phyloP scores from a whole-genome alignment of 805 yeast genomes.

The Metschnikowia amazonensis region DNA sequence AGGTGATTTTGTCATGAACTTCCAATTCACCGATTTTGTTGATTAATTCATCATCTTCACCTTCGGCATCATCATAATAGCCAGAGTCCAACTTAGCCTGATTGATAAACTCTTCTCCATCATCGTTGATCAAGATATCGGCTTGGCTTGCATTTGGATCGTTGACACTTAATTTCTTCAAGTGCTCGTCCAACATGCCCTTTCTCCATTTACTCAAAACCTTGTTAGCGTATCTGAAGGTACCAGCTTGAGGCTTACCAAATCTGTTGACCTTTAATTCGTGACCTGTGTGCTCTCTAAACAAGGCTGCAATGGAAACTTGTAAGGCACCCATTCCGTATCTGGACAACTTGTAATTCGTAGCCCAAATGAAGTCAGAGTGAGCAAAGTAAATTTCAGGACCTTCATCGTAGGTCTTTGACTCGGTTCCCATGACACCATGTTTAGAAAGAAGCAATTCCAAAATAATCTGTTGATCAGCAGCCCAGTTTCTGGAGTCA shows the following conservation, averaged over 20 bases:
- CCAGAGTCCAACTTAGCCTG: conserved; percentile 40
- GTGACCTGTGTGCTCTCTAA: conserved; percentile 78
- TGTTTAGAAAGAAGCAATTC: conserved; percentile 71
- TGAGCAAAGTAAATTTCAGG: conserved; percentile 86
- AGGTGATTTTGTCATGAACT: conserved; percentile 37
- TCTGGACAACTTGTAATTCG: conserved; percentile 74
- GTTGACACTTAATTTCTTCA: conserved; percentile 47
- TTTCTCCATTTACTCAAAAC: conserved; percentile 75
- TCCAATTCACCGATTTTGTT: conserved; percentile 21
- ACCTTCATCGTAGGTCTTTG: conserved; percentile 68
- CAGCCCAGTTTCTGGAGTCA: conserved; percentile 90
- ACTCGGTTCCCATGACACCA: conserved; percentile 82
- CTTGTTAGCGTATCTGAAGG: conserved; percentile 79
- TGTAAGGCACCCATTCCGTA: conserved; percentile 96
- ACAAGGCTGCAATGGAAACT: conserved; percentile 80
- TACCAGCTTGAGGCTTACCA: conserved; percentile 87
- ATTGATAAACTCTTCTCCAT: conserved; percentile 44
- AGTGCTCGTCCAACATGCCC: conserved; percentile 70
- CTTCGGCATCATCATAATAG: conserved; percentile 27
- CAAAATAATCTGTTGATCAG: conserved; percentile 84
- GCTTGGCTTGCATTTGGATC: conserved; percentile 43
- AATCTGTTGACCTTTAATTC: conserved; percentile 77
- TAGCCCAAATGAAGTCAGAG: conserved; percentile 91
- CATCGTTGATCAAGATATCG: conserved; percentile 40
- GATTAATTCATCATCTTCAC: conserved; percentile 27